Percentiles rank a stretch among this genome's conserved stretches.
These are phyloP conservation scores for Macrolepiota fuliginosa DNA, from an alignment of 768 basidiomycete species.

Conservation along the genomic window DNA sequence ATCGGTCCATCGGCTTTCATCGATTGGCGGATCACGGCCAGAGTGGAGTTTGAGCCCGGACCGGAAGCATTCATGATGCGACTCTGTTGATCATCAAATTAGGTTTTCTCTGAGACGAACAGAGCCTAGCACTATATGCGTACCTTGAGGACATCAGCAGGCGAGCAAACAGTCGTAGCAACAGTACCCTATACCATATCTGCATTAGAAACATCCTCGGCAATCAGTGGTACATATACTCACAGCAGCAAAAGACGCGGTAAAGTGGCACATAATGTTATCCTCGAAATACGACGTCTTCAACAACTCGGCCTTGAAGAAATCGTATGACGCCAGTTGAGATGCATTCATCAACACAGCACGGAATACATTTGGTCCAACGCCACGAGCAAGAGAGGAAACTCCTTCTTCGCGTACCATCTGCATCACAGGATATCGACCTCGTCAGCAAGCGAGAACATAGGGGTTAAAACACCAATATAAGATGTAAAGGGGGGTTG, in stretches of 20 bases:
- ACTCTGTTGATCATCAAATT: constrained; percentile 37
- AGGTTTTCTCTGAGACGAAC: neutral
- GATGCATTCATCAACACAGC: constrained; percentile 89
- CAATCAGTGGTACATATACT: constrained; percentile 21
- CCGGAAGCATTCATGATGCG: constrained; percentile 90
- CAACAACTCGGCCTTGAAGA: constrained; percentile 83
- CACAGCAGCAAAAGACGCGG: constrained; percentile 84
- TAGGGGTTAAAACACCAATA: constrained; percentile 4
- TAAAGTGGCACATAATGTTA: constrained; percentile 81
- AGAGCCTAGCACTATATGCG: constrained; percentile 11
- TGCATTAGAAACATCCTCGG: neutral
- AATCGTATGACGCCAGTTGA: constrained; percentile 93
- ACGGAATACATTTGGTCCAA: constrained; percentile 83
- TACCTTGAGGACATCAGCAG: constrained; percentile 82
- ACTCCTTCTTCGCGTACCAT: constrained; percentile 88
- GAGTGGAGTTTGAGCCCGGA: constrained; percentile 71
- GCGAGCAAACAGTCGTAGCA: constrained; percentile 86
- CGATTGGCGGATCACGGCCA: constrained; percentile 66
- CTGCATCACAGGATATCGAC: constrained; percentile 28
- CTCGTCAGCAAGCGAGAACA: constrained; percentile 10
- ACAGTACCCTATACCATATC: constrained; percentile 63
- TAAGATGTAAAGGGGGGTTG: neutral
- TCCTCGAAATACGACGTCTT: constrained; percentile 73
- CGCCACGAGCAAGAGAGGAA: constrained; percentile 72
- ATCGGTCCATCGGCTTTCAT: constrained; percentile 73